Evolutionary conservation across 495 filamentous ascomycete genomes (phyloP), one percentile per base, ranked within the genome.

Genomic region (Daldinia caldariorum): DNA sequence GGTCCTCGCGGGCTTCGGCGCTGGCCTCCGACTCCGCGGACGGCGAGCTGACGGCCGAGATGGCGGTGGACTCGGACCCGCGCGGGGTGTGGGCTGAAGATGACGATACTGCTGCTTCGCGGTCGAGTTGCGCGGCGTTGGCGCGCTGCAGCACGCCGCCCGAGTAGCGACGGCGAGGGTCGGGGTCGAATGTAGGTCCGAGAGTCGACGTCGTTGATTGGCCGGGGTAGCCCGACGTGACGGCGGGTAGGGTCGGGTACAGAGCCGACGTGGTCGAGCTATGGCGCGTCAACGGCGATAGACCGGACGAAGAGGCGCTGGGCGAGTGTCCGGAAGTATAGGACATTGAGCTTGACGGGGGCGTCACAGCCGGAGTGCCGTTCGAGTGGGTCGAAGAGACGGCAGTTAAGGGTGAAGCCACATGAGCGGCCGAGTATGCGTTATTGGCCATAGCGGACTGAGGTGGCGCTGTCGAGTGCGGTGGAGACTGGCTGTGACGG

Each of bases 281-380:
- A 70, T 87, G 87, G 55, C 86, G 88, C 63, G 86, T 88, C 31
- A 83, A 85, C 22, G 86, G 91, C 64, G 85, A 92, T 77, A 92
- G 85, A 70, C 84, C 87, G 47, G 79, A 79, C 29, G 88, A 85
- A 43, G 85, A 86, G 26, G 91, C 89, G 72, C 84, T 85, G 0
- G 95, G 94, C 4, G 94, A 97, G 74, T 95, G 93, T 61, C 89
- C 89, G 0, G 93, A 94, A 20, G 88, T 90, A 79, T 97, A 95
- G 0, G 92, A 94, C 75, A 93, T 85, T 14, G 88, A 86, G 74
- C 90, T 94, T n/a, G 92, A 94, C 1, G 94, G 92, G 7, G 95
- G 95, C 0, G 94, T 97, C 74, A 97, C 84, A 0, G 91, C 94
- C 7, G 94, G 93, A 18, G 93, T 96, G 61, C 90, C 84, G 45